Conservation (phyloP, 1,139 yeast genomes). For the Protomyces macrosporus region DNA sequence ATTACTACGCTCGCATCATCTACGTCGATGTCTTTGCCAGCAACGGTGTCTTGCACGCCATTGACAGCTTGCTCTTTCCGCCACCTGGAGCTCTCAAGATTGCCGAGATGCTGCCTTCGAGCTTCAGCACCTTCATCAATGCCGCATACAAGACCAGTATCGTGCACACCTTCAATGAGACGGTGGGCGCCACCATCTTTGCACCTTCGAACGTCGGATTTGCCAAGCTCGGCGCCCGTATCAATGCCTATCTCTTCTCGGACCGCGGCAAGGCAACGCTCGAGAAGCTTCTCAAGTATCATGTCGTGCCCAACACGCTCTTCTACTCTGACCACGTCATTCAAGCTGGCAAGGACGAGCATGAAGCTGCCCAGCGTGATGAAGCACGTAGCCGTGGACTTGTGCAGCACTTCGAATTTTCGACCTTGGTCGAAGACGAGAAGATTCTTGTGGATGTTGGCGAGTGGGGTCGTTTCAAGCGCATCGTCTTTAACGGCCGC, state of each 20-base stretch:
- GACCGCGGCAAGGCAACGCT: constrained; percentile 26
- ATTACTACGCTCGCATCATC: constrained; percentile 28
- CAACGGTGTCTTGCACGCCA: constrained; percentile 29
- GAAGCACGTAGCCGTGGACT: constrained; percentile 8
- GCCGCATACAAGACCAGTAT: constrained; percentile 30
- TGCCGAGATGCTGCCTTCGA: constrained; percentile 10
- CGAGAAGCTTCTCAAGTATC: constrained; percentile 27
- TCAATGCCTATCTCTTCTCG: constrained; percentile 27
- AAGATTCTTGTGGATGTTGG: constrained; percentile 15
- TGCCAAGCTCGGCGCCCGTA: constrained; percentile 26
- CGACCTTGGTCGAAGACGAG: not conserved
- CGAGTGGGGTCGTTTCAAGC: constrained; percentile 22
- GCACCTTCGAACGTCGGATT: constrained; percentile 29
- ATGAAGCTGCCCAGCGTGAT: constrained; percentile 11
- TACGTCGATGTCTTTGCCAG: constrained; percentile 26
- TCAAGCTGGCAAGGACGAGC: constrained; percentile 11
- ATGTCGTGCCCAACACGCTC: constrained; percentile 27
- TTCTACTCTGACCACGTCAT: constrained; percentile 26
- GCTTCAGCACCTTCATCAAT: constrained; percentile 26
- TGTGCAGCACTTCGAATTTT: constrained; percentile 11
- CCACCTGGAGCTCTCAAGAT: constrained; percentile 24
- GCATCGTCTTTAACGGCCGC: constrained; percentile 19
- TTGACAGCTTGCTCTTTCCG: constrained; percentile 26
- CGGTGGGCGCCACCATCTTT: constrained; percentile 26
- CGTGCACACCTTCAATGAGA: constrained; percentile 20